A percentile compares a stretch with the other conserved stretches of the same genome.
phyloP scores from a whole-genome alignment of 352 stramenopile species.

The Halophytophthora polymorphica region DNA sequence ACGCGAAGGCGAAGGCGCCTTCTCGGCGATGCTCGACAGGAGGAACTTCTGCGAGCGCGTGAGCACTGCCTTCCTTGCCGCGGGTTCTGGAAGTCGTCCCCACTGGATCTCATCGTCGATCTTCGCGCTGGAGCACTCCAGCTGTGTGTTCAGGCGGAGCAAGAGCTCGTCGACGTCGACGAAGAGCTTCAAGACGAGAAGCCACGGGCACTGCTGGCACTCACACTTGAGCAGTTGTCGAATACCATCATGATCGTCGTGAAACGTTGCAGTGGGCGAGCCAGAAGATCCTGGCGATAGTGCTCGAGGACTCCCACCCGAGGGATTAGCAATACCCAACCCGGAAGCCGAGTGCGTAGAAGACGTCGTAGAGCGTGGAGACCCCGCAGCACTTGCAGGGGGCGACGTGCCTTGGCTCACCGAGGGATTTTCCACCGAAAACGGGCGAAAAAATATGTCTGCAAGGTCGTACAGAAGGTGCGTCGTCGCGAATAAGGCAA shows the following conservation, averaged over 20 bases:
- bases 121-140: slow-evolving; percentile 73
- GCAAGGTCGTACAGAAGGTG: slow-evolving; percentile 63
- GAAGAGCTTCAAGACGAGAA: slow-evolving; percentile 71
- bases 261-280: slow-evolving; percentile 22
- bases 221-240: slow-evolving; percentile 64
- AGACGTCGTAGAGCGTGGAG: slow-evolving; percentile 14
- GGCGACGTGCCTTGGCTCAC: slow-evolving; percentile 10
- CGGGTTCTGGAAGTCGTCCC: slow-evolving; percentile 64
- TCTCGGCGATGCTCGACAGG: slow-evolving; percentile 40
- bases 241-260: slow-evolving; percentile 22
- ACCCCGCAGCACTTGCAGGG: slow-evolving; percentile 5
- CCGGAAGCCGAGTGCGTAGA: slow-evolving; percentile 8
- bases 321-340: background rate
- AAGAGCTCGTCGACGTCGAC: slow-evolving; percentile 69
- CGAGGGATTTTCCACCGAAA: slow-evolving; percentile 21
- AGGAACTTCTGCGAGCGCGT: slow-evolving; percentile 70
- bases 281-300: slow-evolving; percentile 13
- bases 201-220: slow-evolving; percentile 69
- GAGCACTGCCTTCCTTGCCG: slow-evolving; percentile 52
- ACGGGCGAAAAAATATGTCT: slow-evolving; percentile 57
- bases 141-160: slow-evolving; percentile 59
- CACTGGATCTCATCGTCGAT: slow-evolving; percentile 73
- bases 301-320: slow-evolving; percentile 18
- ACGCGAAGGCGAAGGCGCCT: slow-evolving; percentile 28
- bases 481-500: slow-evolving; percentile 48